Conservation (phyloP, 345 rosid genomes). For the Eucalyptus tenuipes region DNA sequence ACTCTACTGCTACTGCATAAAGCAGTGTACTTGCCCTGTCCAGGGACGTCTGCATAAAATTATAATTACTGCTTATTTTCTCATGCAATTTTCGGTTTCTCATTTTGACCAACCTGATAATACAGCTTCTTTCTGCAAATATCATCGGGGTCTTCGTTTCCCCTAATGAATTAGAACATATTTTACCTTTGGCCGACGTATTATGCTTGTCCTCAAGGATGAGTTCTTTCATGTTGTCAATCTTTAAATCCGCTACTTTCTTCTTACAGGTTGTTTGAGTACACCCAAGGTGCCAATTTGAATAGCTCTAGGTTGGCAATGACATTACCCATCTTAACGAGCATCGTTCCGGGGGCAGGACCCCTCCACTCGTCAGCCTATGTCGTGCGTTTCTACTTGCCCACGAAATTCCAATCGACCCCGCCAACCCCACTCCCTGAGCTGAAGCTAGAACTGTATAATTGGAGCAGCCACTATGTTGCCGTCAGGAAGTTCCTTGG, state of each 20-base stretch:
- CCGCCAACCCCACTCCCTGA: constrained; percentile 54
- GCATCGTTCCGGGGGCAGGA: constrained; percentile 51
- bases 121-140: neutral
- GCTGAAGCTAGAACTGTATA: constrained; percentile 26
- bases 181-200: neutral
- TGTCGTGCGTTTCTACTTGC: constrained; percentile 37
- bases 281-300: constrained; percentile 53
- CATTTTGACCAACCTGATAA: neutral
- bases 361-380: constrained; percentile 50
- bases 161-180: neutral
- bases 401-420: constrained; percentile 33
- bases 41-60: neutral
- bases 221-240: neutral
- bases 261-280: constrained; percentile 46
- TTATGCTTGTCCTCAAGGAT: neutral
- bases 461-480: constrained; percentile 31
- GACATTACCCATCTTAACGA: constrained; percentile 49
- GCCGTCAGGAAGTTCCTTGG: constrained; percentile 63
- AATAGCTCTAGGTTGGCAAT: constrained; percentile 44
- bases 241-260: neutral
- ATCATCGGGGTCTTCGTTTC: neutral
- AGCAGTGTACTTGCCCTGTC: neutral
- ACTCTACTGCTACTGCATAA: neutral
- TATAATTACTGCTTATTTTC: neutral
- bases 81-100: neutral